phyloP scores from a whole-genome alignment of 2,329 filamentous ascomycete species.

The Furcasterigmium sp. region DNA sequence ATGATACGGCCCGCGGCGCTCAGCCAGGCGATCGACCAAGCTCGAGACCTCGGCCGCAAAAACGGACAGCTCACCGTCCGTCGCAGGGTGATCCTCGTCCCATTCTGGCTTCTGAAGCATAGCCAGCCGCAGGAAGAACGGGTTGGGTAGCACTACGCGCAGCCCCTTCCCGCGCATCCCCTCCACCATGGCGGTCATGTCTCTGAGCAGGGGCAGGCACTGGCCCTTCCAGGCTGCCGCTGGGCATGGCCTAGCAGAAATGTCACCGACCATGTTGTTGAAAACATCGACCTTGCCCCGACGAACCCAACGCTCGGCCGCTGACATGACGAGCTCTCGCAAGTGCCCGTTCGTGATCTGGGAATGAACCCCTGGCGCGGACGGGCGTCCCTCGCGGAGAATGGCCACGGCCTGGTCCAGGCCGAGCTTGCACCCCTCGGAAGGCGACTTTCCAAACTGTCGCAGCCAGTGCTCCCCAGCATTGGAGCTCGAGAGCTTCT shows the following conservation, averaged over 20 bases:
- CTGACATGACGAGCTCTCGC: no score
- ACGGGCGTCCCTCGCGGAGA: neutral
- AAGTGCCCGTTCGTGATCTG: no score
- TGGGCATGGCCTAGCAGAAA: no score
- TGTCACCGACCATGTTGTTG: no score
- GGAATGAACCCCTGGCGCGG: no score
- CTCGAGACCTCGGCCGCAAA: conserved; percentile 7
- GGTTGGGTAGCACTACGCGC: conserved; percentile 9
- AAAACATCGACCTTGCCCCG: no score
- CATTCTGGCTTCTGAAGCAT: conserved; percentile 12
- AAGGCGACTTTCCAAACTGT: conserved; percentile 14
- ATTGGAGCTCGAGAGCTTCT: conserved; percentile 18
- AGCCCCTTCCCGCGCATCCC: conserved; percentile 2
- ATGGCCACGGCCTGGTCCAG: conserved; percentile 5
- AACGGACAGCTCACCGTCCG: neutral
- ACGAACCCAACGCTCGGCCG: no score
- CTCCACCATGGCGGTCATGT: conserved; percentile 12
- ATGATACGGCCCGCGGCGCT: conserved; percentile 17
- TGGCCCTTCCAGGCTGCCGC: conserved; percentile 11
- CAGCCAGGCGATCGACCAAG: conserved; percentile 9
- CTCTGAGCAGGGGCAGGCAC: conserved; percentile 14
- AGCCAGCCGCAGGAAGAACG: conserved; percentile 9
- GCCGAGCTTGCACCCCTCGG: neutral
- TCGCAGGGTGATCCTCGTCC: neutral
- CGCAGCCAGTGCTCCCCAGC: conserved; percentile 23